Evolutionary conservation across 441 rosid genomes (phyloP).

Genomic region (Erodium texanum): DNA sequence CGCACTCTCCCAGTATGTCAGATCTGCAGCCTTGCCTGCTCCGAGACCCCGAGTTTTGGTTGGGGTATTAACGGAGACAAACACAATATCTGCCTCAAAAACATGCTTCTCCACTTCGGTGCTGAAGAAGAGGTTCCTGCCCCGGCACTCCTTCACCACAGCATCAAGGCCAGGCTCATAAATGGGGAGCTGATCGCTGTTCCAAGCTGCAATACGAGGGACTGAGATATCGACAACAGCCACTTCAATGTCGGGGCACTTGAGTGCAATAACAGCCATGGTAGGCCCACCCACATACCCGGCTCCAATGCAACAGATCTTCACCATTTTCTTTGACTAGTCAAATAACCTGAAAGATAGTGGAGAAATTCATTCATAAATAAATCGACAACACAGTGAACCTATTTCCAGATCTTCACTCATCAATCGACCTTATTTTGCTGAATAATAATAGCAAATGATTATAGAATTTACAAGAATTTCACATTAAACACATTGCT

Average conservation of each 20-base stretch:
- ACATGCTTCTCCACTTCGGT: conserved; percentile 80
- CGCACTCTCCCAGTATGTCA: conserved; percentile 97
- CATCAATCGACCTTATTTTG: background rate
- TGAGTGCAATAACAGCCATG: conserved; percentile 85
- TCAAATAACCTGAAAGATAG: background rate
- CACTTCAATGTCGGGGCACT: conserved; percentile 74
- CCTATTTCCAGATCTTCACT: background rate
- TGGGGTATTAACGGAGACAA: conserved; percentile 90
- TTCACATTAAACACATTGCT: no score
- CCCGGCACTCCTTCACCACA: conserved; percentile 71
- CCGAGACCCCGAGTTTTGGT: conserved; percentile 91
- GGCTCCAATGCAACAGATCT: conserved; percentile 93
- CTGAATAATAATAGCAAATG: background rate
- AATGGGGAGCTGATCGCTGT: conserved; percentile 78
- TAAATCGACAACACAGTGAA: background rate
- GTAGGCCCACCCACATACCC: conserved; percentile 94
- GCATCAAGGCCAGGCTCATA: conserved; percentile 85
- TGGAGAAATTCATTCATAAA: background rate
- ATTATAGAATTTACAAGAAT: no score
- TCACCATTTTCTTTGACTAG: conserved; percentile 50
- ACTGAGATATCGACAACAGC: conserved; percentile 80
- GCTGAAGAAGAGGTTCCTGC: conserved; percentile 79
- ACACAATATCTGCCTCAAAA: conserved; percentile 70
- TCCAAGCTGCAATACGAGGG: conserved; percentile 71
- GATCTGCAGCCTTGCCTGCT: conserved; percentile 93